Conservation (phyloP, 768 basidiomycete genomes). For the Trametes gibbosa region DNA sequence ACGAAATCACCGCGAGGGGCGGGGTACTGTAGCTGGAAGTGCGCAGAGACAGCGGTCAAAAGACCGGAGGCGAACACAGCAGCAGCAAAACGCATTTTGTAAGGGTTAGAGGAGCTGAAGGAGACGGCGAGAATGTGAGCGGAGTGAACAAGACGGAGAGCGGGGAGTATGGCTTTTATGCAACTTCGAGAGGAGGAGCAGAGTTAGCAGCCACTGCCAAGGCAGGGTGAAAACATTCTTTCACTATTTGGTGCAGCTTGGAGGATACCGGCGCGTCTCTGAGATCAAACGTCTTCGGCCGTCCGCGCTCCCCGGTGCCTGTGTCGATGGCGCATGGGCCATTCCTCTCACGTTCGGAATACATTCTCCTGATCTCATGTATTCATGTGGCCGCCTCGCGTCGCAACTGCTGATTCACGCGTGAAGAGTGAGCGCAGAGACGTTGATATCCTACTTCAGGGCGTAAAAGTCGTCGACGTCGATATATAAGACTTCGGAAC, state of each 20-base stretch:
- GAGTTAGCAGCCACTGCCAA: slow-evolving; percentile 10
- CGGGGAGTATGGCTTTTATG: slow-evolving; percentile 13
- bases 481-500: no score
- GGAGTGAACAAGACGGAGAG: neutral
- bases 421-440: no score
- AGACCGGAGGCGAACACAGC: slow-evolving; percentile 38
- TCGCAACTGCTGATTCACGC: no score
- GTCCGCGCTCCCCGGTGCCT: neutral
- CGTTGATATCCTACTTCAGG: no score
- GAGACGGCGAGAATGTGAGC: neutral
- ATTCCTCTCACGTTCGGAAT: neutral
- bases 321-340: neutral
- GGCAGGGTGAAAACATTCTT: slow-evolving; percentile 27
- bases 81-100: slow-evolving; percentile 35
- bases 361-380: neutral
- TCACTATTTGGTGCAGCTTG: slow-evolving; percentile 26
- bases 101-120: neutral
- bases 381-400: no score
- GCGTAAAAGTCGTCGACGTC: no score
- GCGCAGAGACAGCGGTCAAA: slow-evolving; percentile 41
- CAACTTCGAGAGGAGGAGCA: neutral
- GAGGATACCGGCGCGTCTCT: neutral
- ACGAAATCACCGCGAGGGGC: slow-evolving; percentile 67
- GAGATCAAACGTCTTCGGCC: neutral
- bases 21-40: slow-evolving; percentile 82